Evolutionary conservation across 1,139 yeast species (phyloP), one percentile per base, ranked within the genome.

Genomic region (Zygoascus hellenicus): DNA sequence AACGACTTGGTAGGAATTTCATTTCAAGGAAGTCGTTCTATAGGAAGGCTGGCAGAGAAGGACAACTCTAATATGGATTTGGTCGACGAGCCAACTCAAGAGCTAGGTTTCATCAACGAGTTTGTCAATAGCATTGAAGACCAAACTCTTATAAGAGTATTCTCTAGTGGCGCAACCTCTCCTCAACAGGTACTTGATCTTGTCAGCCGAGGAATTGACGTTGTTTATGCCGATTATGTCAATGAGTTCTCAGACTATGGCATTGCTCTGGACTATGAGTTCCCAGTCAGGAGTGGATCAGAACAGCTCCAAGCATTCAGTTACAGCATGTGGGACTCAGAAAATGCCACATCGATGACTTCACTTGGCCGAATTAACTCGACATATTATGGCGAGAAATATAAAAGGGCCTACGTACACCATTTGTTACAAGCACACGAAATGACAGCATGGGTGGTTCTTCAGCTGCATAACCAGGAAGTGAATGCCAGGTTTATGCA

Each of bases 371-470:
- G 46, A 49, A 53, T 47, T 45, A 48, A 49, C 17, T 46, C 50
- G 26, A 48, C 54, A 33, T 41, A 35, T n/a, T 55, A 61, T 22
- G 61, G 58, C 6, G 45, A 53, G 9, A 32, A 17, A 3, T 65
- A 68, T 46, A 60, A 64, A 50, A 54, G 65, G 22, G 73, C 74
- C 3, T 70, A 69, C 50, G 50, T 70, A 7, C 71, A 70, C 45
- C 75, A 70, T 51, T 53, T 70, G 31, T 56, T 70, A 30, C 54
- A 65, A 34, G 74, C 73, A 4, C 56, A 58, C 26, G 75, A 70
- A 52, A 70, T 70, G 74, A 60, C 70, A 11, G 71, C 72, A 1
- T 66, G 68, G 61, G 70, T 70, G 31, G 51, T 68, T 9, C 58
- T 70, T 32, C 72, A 69, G 54, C 59, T 62, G 54, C 72, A 71